Base-by-base conservation (phyloP, 345 rosid species). In the Syzygium aqueum region DNA sequence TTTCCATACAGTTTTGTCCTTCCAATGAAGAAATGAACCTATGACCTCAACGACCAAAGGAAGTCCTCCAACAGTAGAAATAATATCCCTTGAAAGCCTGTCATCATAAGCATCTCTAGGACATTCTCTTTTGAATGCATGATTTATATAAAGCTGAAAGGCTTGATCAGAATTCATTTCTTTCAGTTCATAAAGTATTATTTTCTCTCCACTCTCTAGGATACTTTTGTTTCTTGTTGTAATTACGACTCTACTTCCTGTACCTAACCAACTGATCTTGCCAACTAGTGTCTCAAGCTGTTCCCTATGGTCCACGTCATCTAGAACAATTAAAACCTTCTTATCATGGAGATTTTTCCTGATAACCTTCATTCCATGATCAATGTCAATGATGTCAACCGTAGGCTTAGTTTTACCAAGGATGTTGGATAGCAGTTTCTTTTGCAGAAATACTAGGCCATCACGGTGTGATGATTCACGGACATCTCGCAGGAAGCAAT, bases 311-410 rank as follows among this genome's bases (percentile, higher is more conserved):
- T 25, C 63, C 63, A 57, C 63, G 25, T 57, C 63, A 57, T 57
- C 63, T 25, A 57, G 3, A 57, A 25, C 15, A 57, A 57, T 11
- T 25, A 57, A 3, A 4, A 11, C 28, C 63, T 57, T 57, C 1
- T 25, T 25, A 4, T 11, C 15, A 23, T 25, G 2, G 0, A 57
- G 3, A 4, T 4, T 23, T 57, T 57, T 2, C 15, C 14, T 0
- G 0, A 57, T 25, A 11, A 2, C 28, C 63, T 23, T 25, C 6
- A 57, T 57, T 57, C 63, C 63, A 4, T 57, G 3, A 4, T 11
- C 63, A 25, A 5, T 1, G 3, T 11, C 6, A 57, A 0, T 4
- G 63, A 57, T 10, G n/a, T 10, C 7, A 4, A 23, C 7, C 13
- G 2, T 57, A 4, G n/a, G 15, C n/a, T 57, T 0, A 57, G n/a